Percentiles rank a stretch among this genome's conserved stretches.
Conservation (phyloP, 192 early-diverging fungal genomes). For the Pecoramyces ruminantium region DNA sequence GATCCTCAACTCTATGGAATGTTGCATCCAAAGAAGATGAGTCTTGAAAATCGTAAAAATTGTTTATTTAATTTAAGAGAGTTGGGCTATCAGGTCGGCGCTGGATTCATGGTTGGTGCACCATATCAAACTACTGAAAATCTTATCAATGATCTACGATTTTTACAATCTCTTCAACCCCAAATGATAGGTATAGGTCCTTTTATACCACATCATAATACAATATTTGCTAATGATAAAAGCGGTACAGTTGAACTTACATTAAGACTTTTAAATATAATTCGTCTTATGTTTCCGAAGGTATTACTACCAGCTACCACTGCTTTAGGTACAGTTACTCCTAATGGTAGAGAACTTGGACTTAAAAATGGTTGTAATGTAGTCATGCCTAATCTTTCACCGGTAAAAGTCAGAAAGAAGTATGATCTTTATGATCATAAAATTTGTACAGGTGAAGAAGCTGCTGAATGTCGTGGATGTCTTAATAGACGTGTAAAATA, state of each 20-base stretch:
- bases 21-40: neutral
- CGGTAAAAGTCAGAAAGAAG: neutral
- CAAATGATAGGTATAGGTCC: neutral
- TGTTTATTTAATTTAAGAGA: neutral
- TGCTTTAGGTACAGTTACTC: neutral
- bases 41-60: neutral
- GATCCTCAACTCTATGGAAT: neutral
- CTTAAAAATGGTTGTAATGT: neutral
- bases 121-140: neutral
- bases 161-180: neutral
- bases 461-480: neutral
- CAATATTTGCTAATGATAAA: neutral
- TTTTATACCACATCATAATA: neutral
- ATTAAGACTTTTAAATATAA: neutral
- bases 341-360: neutral
- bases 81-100: neutral
- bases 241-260: neutral
- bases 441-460: neutral
- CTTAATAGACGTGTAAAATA: neutral
- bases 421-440: neutral
- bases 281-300: neutral
- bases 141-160: neutral
- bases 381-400: neutral
- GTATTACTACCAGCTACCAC: neutral
- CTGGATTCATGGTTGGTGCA: neutral